phyloP scores from a whole-genome alignment of 352 stramenopile species.

The Phytopythium montanum region DNA sequence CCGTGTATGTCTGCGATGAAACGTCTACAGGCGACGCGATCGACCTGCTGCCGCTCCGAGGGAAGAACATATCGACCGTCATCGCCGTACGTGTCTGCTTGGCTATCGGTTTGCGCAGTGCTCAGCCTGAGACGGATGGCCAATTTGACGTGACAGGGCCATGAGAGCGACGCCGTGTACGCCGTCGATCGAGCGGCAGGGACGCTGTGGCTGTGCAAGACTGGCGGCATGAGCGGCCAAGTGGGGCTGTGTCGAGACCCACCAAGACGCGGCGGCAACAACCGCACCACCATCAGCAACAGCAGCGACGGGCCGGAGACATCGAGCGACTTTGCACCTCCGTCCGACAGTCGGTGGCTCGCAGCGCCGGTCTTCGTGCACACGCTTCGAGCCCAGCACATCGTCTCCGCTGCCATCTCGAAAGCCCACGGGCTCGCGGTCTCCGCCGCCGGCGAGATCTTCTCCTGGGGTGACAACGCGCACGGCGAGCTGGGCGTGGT shows the following conservation, averaged over 20 bases:
- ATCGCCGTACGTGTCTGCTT: constrained; percentile 38
- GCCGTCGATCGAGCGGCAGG: constrained; percentile 46
- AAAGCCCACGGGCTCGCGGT: constrained; percentile 69
- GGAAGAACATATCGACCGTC: constrained; percentile 55
- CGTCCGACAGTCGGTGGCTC: constrained; percentile 61
- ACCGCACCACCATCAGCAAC: neutral
- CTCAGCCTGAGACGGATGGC: neutral
- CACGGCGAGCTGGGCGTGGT: constrained; percentile 73
- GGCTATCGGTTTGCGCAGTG: neutral
- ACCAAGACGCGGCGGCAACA: neutral
- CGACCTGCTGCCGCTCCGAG: constrained; percentile 57
- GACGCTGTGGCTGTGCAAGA: constrained; percentile 70
- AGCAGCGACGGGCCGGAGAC: constrained; percentile 23
- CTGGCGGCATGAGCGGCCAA: constrained; percentile 57
- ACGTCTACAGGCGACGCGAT: constrained; percentile 30
- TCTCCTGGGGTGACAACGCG: constrained; percentile 94
- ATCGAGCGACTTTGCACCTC: constrained; percentile 35
- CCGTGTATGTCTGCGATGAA: constrained; percentile 66
- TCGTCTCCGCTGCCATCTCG: constrained; percentile 46
- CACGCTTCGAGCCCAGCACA: constrained; percentile 50
- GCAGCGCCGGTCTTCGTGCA: constrained; percentile 68
- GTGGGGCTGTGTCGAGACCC: constrained; percentile 39
- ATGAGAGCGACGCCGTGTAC: constrained; percentile 71
- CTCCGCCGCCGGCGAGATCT: constrained; percentile 85
- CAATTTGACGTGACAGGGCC: constrained; percentile 21